Evolutionary conservation across 2,329 filamentous ascomycete species (phyloP).

Genomic region (Fusarium udum): DNA sequence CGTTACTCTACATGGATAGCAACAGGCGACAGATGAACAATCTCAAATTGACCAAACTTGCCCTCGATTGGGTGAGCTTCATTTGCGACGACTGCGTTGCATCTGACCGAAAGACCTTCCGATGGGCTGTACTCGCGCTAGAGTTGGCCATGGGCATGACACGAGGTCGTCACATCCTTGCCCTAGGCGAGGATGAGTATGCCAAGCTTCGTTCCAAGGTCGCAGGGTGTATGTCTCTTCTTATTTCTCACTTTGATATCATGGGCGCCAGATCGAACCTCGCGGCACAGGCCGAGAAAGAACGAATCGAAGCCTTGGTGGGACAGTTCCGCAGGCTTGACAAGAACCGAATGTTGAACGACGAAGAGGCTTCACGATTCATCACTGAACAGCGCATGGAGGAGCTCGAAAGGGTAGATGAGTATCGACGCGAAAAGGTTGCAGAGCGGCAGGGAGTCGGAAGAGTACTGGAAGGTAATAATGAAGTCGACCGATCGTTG

Average conservation of each 20-base stretch:
- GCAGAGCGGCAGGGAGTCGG: slow-evolving; percentile 88
- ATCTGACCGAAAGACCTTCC: slow-evolving; percentile 93
- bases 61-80: slow-evolving; percentile 96
- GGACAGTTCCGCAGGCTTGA: slow-evolving; percentile 82
- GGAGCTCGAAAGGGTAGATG: slow-evolving; percentile 80
- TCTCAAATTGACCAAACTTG: slow-evolving; percentile 89
- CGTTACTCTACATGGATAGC: slow-evolving; percentile 93
- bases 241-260: slow-evolving; percentile 99
- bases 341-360: slow-evolving; percentile 76
- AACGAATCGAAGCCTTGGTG: slow-evolving; percentile 81
- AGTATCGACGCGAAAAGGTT: slow-evolving; percentile 79
- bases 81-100: slow-evolving; percentile 97
- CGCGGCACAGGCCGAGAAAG: slow-evolving; percentile 92
- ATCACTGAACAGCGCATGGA: slow-evolving; percentile 80
- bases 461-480: slow-evolving; percentile 90
- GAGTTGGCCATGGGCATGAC: slow-evolving; percentile 99
- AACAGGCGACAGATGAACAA: slow-evolving; percentile 98
- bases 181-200: slow-evolving; percentile 89
- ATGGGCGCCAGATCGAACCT: slow-evolving; percentile 95
- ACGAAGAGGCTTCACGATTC: slow-evolving; percentile 82
- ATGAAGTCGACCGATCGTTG: slow-evolving; percentile 93
- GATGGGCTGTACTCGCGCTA: slow-evolving; percentile 94
- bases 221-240: slow-evolving; percentile 93
- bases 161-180: slow-evolving; percentile 89
- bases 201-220: slow-evolving; percentile 85